These are phyloP conservation scores for Camellia japonica DNA, from an alignment of 148 eudicot species.

Conservation along the genomic window DNA sequence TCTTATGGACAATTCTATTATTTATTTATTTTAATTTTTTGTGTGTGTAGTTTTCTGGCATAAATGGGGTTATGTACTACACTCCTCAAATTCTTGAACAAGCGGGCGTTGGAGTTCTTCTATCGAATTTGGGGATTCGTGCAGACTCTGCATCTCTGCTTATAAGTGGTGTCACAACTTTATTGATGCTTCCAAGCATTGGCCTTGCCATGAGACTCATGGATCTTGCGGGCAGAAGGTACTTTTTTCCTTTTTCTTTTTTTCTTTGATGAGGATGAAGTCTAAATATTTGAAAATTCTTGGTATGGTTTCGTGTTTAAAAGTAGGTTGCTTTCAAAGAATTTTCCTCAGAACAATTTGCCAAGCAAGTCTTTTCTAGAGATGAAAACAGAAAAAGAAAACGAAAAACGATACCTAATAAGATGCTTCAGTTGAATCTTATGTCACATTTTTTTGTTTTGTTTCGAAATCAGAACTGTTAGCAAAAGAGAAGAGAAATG, in stretches of 20 bases:
- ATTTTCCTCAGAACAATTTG: no score
- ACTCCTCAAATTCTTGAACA: slow-evolving; percentile 86
- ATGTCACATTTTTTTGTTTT: background rate
- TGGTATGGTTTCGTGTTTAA: no score
- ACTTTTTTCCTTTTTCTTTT: slow-evolving; percentile 10
- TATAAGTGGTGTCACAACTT: slow-evolving; percentile 64
- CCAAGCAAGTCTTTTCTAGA: no score
- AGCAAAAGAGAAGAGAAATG: background rate
- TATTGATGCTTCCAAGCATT: slow-evolving; percentile 83
- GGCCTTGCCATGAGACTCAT: slow-evolving; percentile 79
- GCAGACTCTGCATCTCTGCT: slow-evolving; percentile 78
- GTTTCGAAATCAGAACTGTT: background rate
- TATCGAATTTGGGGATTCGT: slow-evolving; percentile 58
- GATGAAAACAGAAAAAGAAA: no score
- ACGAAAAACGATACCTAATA: background rate
- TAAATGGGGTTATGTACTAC: slow-evolving; percentile 83
- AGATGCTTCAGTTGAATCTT: background rate
- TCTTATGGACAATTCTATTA: slow-evolving; percentile 9
- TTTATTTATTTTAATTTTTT: background rate
- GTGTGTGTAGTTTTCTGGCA: slow-evolving; percentile 72
- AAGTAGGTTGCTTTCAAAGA: no score
- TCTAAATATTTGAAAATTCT: background rate
- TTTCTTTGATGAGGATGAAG: background rate
- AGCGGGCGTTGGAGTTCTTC: slow-evolving; percentile 83
- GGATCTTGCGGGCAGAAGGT: slow-evolving; percentile 90